These are phyloP conservation scores for Iodosphaeria phyllophila DNA, from an alignment of 2,329 filamentous ascomycete species.

Conservation along the genomic window DNA sequence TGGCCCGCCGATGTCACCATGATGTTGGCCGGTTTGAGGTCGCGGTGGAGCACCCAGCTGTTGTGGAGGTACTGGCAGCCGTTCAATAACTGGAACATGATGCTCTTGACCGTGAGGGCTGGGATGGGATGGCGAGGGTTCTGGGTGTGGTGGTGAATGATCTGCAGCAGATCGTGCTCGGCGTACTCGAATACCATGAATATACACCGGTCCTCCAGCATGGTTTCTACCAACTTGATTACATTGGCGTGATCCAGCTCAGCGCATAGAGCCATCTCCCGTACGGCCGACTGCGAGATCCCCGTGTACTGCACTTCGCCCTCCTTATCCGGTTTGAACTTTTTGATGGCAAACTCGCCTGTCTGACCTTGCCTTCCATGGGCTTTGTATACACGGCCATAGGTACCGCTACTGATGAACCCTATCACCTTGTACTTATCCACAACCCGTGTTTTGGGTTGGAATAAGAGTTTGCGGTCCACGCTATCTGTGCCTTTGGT, in stretches of 20 bases:
- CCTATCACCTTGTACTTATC: constrained; percentile 94
- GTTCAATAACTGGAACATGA: constrained; percentile 90
- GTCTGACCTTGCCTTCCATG: constrained; percentile 52
- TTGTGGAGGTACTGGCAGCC: constrained; percentile 87
- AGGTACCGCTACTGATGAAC: constrained; percentile 95
- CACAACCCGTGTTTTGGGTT: constrained; percentile 69
- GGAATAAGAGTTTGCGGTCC: too few relatives aligned
- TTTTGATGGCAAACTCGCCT: constrained; percentile 94
- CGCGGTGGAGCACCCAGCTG: constrained; percentile 94
- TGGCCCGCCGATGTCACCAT: constrained; percentile 85
- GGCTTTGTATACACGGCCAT: constrained; percentile 96
- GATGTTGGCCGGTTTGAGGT: constrained; percentile 96
- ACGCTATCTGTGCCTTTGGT: too few relatives aligned
- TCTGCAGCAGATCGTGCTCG: constrained; percentile 91
- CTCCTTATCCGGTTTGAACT: constrained; percentile 98
- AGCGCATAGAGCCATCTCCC: constrained; percentile 93
- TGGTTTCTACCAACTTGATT: constrained; percentile 82
- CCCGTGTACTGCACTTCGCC: constrained; percentile 93
- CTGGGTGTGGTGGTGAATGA: constrained; percentile 94
- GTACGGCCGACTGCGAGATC: constrained; percentile 90
- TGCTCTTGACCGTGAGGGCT: constrained; percentile 73
- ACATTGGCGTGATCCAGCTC: constrained; percentile 81
- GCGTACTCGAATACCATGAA: constrained; percentile 99
- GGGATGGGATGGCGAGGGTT: constrained; percentile 77
- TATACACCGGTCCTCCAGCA: constrained; percentile 96